Percentiles rank a stretch among this genome's conserved stretches.
Evolutionary conservation across 371 early-diverging fungal species (phyloP).

Genomic region (Mycotypha africana): DNA sequence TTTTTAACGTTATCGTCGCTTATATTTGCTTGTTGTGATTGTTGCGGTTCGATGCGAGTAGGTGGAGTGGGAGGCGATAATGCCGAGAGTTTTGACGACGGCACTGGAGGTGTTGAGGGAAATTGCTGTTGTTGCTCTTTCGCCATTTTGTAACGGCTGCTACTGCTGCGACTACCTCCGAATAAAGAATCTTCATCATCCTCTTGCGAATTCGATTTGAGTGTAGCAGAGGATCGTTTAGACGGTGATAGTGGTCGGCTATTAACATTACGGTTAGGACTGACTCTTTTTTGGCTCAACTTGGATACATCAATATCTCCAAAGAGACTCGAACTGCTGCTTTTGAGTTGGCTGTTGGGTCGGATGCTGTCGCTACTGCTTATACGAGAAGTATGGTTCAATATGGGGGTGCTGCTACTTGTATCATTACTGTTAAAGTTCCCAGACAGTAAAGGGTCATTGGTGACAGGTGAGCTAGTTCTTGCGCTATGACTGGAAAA

Average conservation of each 20-base stretch:
- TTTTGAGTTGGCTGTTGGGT: slow-evolving; percentile 1
- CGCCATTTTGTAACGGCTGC: background rate
- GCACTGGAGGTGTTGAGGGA: background rate
- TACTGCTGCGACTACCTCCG: slow-evolving; percentile 1
- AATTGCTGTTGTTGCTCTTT: background rate
- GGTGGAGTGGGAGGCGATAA: too few relatives aligned
- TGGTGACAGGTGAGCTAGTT: slow-evolving; percentile 3
- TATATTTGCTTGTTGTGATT: too few relatives aligned
- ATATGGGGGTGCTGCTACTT: background rate
- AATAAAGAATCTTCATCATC: slow-evolving; percentile 23
- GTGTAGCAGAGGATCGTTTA: slow-evolving; percentile 6
- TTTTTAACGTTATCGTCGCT: too few relatives aligned
- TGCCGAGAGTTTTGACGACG: too few relatives aligned
- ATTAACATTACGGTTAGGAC: background rate
- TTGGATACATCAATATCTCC: slow-evolving; percentile 44
- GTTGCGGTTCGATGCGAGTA: too few relatives aligned
- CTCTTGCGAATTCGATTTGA: slow-evolving; percentile 5
- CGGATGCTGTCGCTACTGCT: background rate
- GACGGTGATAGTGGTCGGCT: too few relatives aligned
- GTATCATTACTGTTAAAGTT: slow-evolving; percentile 3
- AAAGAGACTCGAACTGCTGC: slow-evolving; percentile 26
- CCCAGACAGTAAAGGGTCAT: slow-evolving; percentile 15
- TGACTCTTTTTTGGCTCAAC: slow-evolving; percentile 8
- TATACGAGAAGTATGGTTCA: slow-evolving; percentile 12
- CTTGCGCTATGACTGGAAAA: slow-evolving; percentile 4